These are phyloP conservation scores for Pestalotiopsis sp. DNA, from an alignment of 2,329 filamentous ascomycete species.

Conservation along the genomic window DNA sequence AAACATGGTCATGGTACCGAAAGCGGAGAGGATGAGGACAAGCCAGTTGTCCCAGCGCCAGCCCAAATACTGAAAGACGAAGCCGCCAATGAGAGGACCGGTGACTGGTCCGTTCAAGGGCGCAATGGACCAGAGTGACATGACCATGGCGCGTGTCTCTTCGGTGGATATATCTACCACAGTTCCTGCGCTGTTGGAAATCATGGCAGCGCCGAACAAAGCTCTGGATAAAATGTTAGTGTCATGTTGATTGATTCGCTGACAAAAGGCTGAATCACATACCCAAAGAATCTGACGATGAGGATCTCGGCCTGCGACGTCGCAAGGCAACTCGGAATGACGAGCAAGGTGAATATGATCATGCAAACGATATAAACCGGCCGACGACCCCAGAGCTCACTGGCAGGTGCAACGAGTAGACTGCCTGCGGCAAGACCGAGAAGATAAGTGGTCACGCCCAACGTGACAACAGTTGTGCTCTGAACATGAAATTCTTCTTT, in stretches of 20 bases:
- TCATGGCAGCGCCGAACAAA: conserved; percentile 76
- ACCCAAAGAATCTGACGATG: conserved; percentile 74
- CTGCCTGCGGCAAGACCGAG: conserved; percentile 73
- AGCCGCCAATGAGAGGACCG: conserved; percentile 78
- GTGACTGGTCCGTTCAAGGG: conserved; percentile 71
- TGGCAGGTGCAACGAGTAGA: conserved; percentile 73
- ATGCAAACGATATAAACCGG: conserved; percentile 72
- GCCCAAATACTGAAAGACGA: conserved; percentile 74
- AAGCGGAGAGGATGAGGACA: conserved; percentile 70
- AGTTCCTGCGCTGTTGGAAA: conserved; percentile 81
- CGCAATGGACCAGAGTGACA: conserved; percentile 82
- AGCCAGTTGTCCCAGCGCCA: conserved; percentile 92
- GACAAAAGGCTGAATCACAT: conserved; percentile 25
- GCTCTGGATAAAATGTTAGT: conserved; percentile 43
- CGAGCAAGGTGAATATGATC: conserved; percentile 64
- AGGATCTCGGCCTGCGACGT: conserved; percentile 69
- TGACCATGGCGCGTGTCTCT: conserved; percentile 78
- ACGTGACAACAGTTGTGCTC: conserved; percentile 63
- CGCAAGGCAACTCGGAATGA: conserved; percentile 73
- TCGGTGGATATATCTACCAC: conserved; percentile 83
- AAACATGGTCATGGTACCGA: conserved; percentile 60
- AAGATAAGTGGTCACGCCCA: conserved; percentile 80
- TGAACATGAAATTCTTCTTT: conserved; percentile 64
- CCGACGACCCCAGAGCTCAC: conserved; percentile 69
- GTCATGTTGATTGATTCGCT: conserved; percentile 18